Base-by-base conservation (phyloP, 140 eudicot genomes). In the Cichorium intybus region DNA sequence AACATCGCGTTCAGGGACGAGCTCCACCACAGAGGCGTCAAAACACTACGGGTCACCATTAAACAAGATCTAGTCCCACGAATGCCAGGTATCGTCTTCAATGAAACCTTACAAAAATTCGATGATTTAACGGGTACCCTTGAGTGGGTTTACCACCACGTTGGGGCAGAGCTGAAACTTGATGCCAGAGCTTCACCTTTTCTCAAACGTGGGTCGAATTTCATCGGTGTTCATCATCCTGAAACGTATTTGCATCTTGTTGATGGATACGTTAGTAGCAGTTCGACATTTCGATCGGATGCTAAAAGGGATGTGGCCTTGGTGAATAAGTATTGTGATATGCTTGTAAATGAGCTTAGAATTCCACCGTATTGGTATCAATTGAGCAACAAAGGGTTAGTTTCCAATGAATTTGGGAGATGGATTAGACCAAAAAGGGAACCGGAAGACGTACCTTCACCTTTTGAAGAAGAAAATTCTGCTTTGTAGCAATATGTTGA, bases 81-180 rank as follows among this genome's bases (percentile, higher is more conserved):
- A 8, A 86, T 84, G 89, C 93, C 95, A 0, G 95, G 95, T 4
- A 74, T 90, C 10, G 84, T 90, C 14, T 72, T 90, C 60, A 90
- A 84, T 10, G 97, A 90, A 70, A 71, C 89, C 10, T 33, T 87
- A 27, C 89, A 90, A 29, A 79, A 63, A 4, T 81, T 87, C 22
- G 88, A 90, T 58, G 94, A 84, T 52, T 22, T 87, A 6, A 82
- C 86, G 0, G 95, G 94, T 4, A 17, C 87, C 14, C 71, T 84
- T 3, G 95, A 87, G 47, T 87, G 95, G 97, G 88, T 84, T 14
- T 90, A 90, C 76, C 78, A 89, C 15, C 97, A 90, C 35, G 97
- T 82, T 8, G 96, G 97, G 62, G 86, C 82, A 8, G 95, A 87
- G 68, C 8, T 87, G 62, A 85, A 79, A 77, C 82, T 90, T 2